Conservation (phyloP, 176 grass and related monocot genomes). For the Olyra latifolia region DNA sequence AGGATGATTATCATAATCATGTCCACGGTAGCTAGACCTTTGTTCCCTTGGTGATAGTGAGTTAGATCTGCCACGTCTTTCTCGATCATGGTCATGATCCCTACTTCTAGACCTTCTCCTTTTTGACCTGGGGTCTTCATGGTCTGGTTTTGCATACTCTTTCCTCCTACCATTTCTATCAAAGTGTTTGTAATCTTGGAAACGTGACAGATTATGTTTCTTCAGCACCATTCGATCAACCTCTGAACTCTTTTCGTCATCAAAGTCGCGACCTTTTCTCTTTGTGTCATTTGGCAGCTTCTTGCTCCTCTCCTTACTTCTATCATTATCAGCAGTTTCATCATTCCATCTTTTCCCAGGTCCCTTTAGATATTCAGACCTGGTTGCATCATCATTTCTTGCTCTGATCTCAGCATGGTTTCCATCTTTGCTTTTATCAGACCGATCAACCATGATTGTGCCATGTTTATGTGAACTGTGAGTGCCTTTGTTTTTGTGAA, state of each 20-base stretch:
- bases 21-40: constrained; percentile 42
- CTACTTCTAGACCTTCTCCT: constrained; percentile 79
- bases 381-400: constrained; percentile 42
- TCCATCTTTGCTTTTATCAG: constrained; percentile 47
- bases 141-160: constrained; percentile 48
- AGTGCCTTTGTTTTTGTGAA: constrained; percentile 37
- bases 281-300: constrained; percentile 44
- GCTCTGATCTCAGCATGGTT: constrained; percentile 39
- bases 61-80: constrained; percentile 49
- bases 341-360: constrained; percentile 45
- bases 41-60: constrained; percentile 59
- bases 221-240: constrained; percentile 45
- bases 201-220: constrained; percentile 50
- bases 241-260: constrained; percentile 40
- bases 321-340: constrained; percentile 38
- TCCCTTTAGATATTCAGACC: constrained; percentile 50
- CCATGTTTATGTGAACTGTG: constrained; percentile 35
- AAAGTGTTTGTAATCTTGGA: constrained; percentile 39
- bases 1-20: constrained; percentile 44
- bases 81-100: constrained; percentile 53
- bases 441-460: constrained; percentile 16
- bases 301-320: constrained; percentile 43
- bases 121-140: constrained; percentile 62
- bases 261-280: constrained; percentile 42
- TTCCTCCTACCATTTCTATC: constrained; percentile 58